These are phyloP conservation scores for Celoporthe dispersa DNA, from an alignment of 2,329 filamentous ascomycete genomes.

Conservation along the genomic window DNA sequence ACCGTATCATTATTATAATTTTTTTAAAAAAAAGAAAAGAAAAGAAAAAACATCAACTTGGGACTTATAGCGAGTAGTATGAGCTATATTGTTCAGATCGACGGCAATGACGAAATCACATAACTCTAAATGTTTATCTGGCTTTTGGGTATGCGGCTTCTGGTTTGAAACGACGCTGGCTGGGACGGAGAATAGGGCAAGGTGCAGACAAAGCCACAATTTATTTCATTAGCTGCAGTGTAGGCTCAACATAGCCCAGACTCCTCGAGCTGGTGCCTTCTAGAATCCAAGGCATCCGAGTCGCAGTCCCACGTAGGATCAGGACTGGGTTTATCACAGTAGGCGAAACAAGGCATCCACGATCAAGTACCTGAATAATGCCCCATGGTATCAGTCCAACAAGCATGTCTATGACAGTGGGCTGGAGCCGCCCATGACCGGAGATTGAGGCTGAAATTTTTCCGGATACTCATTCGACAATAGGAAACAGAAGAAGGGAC, in stretches of 20 bases:
- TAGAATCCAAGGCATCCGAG: neutral
- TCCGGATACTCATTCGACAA: neutral
- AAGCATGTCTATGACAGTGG: constrained; percentile 1
- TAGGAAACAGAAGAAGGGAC: neutral
- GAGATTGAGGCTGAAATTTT: constrained; percentile 1
- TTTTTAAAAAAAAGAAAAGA: too few species aligned
- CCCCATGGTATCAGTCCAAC: neutral
- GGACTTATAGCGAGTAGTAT: too few species aligned
- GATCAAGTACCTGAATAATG: neutral
- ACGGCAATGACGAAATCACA: neutral
- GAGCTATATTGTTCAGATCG: too few species aligned
- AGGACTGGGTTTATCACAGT: neutral
- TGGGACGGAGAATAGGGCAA: neutral
- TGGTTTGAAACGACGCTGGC: neutral
- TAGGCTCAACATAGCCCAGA: neutral
- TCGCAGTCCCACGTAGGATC: neutral
- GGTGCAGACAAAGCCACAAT: neutral
- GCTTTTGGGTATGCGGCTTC: neutral
- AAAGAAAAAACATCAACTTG: too few species aligned
- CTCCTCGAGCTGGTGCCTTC: neutral
- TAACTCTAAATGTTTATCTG: neutral
- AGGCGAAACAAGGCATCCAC: neutral
- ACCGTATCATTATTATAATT: neutral
- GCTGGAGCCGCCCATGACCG: neutral
- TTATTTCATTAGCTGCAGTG: neutral